A percentile compares a stretch with the other conserved stretches of the same genome.
phyloP scores from a whole-genome alignment of 768 basidiomycete genomes.

The Coprinellus aureogranulatus region DNA sequence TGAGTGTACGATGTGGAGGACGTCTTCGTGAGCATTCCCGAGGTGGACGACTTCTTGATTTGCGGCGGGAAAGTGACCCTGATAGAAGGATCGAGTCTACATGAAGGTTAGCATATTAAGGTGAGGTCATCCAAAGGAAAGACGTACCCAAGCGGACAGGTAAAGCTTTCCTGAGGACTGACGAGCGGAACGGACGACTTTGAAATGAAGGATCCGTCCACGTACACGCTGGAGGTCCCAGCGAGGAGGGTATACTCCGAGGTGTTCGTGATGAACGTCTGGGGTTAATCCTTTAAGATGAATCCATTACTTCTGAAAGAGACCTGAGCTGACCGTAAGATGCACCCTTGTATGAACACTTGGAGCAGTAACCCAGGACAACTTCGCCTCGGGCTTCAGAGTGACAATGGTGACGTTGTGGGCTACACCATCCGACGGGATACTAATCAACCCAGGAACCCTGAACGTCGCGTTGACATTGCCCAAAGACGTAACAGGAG shows the following conservation, averaged over 20 bases:
- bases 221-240: conserved; percentile 36
- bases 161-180: conserved; percentile 38
- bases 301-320: neutral
- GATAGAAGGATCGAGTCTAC: conserved; percentile 37
- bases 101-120: neutral
- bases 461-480: conserved; percentile 31
- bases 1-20: conserved; percentile 28
- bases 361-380: conserved; percentile 37
- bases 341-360: conserved; percentile 31
- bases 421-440: conserved; percentile 27
- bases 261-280: conserved; percentile 39
- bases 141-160: conserved; percentile 38
- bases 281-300: neutral
- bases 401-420: conserved; percentile 34
- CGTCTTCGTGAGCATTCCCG: conserved; percentile 32
- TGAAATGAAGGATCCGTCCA: conserved; percentile 42
- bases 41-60: conserved; percentile 23
- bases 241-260: conserved; percentile 37
- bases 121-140: neutral
- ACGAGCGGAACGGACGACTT: conserved; percentile 31
- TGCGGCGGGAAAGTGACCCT: conserved; percentile 38
- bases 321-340: conserved; percentile 24
- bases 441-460: conserved; percentile 30
- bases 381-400: conserved; percentile 28
- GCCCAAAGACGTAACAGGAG: conserved; percentile 24